These are phyloP conservation scores for Claviceps spartinae DNA, from an alignment of 2,329 filamentous ascomycete species.

Conservation along the genomic window DNA sequence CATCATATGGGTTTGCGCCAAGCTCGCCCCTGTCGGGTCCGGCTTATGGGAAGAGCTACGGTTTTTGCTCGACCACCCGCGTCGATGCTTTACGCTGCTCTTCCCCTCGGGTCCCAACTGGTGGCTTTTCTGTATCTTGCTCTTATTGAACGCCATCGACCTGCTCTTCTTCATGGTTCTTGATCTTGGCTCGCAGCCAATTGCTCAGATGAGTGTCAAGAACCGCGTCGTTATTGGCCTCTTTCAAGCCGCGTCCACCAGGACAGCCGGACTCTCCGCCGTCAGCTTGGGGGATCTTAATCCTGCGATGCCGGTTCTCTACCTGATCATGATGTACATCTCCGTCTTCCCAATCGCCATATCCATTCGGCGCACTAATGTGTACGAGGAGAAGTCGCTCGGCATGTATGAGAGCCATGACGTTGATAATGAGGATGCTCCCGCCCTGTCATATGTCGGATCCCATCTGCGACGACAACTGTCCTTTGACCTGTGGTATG, in stretches of 20 bases:
- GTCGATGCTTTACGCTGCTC: constrained; percentile 87
- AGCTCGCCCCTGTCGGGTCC: constrained; percentile 48
- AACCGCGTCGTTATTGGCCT: constrained; percentile 72
- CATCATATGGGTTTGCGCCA: constrained; percentile 72
- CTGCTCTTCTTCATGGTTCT: constrained; percentile 84
- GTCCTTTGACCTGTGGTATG: constrained; percentile 95
- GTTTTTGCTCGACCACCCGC: constrained; percentile 86
- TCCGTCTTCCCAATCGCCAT: constrained; percentile 95
- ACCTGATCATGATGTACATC: constrained; percentile 99
- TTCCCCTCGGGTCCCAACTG: constrained; percentile 86
- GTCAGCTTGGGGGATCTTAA: constrained; percentile 68
- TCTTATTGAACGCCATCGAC: constrained; percentile 72
- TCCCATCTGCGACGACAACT: constrained; percentile 85
- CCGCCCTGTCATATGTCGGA: constrained; percentile 69
- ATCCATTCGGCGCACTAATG: constrained; percentile 83
- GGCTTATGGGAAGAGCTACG: constrained; percentile 78
- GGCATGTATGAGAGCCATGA: constrained; percentile 50
- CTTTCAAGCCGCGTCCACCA: constrained; percentile 79
- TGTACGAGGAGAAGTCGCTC: constrained; percentile 83
- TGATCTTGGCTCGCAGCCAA: constrained; percentile 61
- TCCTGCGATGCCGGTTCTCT: constrained; percentile 84
- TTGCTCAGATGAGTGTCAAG: constrained; percentile 55
- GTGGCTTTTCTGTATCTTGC: constrained; percentile 85
- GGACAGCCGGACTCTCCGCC: constrained; percentile 80
- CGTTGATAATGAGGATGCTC: constrained; percentile 37